Evolutionary conservation across 441 rosid genomes (phyloP).

Genomic region (Erodium moschatum): DNA sequence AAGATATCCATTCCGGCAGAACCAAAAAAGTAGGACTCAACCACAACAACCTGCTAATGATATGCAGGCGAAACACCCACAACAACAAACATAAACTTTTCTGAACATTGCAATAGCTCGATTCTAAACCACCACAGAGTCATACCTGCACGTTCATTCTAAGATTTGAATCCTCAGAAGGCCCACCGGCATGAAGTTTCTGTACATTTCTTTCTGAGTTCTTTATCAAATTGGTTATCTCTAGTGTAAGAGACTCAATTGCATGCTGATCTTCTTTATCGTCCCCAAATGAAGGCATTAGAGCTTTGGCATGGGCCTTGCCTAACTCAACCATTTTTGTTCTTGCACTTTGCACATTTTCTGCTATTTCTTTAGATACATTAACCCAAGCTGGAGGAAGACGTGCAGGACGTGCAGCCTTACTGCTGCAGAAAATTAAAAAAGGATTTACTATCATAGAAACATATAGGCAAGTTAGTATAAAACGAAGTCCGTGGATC

Average conservation of each 20-base stretch:
- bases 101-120: neutral
- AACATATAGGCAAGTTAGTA: neutral
- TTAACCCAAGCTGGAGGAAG: conserved; percentile 90
- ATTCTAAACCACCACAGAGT: conserved; percentile 2
- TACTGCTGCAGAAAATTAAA: conserved; percentile 34
- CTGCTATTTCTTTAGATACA: conserved; percentile 75
- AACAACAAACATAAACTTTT: too few relatives aligned
- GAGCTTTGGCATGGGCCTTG: conserved; percentile 79
- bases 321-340: conserved; percentile 63
- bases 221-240: conserved; percentile 55
- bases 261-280: conserved; percentile 71
- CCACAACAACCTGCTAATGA: too few relatives aligned
- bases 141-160: conserved; percentile 82
- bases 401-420: conserved; percentile 60
- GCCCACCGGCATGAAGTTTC: conserved; percentile 59
- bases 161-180: conserved; percentile 77
- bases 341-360: conserved; percentile 57
- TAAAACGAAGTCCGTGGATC: neutral
- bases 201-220: conserved; percentile 74
- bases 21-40: too few relatives aligned
- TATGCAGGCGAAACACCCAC: too few relatives aligned
- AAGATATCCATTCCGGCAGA: too few relatives aligned
- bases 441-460: neutral
- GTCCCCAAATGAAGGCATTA: conserved; percentile 92
- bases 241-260: conserved; percentile 70